Base-by-base conservation (phyloP, 257 asterid genomes). In the Rauvolfia tetraphylla region DNA sequence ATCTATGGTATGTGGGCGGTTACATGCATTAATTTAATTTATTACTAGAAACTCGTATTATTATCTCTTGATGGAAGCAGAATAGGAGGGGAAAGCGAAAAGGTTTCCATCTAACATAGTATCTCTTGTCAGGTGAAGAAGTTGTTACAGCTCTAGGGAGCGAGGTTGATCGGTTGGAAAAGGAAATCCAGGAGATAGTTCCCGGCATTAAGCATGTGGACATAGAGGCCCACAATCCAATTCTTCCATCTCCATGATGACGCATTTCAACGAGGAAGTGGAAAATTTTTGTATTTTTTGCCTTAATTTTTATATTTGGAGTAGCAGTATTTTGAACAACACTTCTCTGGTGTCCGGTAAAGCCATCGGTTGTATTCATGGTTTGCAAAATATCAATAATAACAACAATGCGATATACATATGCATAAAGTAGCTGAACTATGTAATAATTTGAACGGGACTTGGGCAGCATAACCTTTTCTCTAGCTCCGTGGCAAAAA, bases 131-230 rank as follows among this genome's bases (percentile, higher is more conserved):
- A 92, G 99, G 99, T 74, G 99, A 95, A 87, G 99, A 95, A 80
- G 96, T 93, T 79, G 99, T 95, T 41, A 95, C 95, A 25, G 99
- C 99, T 75, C 88, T 92, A 39, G 99, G 99, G 73, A 91, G 96
- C 75, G 99, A 95, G 84, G 98, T 95, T 27, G 98, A 95, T 82
- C 89, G 99, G 68, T 90, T 95, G 4, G 99, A 95, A 59, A 91
- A 90, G 74, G 99, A 95, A 90, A 95, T 95, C 73, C 98, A 95
- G 79, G 91, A 83, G 58, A 84, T 95, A 33, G 97, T 95, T 76
- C 99, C 99, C 5, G 99, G 99, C 31, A 95, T 95, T 54, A 87
- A 83, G 87, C 99, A 95, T 46, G 95, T 92, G 7, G 99, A 92
- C 79, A 95, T 95, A 49, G 99, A 95, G 80, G 98, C 99, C 33